These are phyloP conservation scores for Kalanchoe fedtschenkoi DNA, from an alignment of 164 flowering plant genomes.

Conservation along the genomic window DNA sequence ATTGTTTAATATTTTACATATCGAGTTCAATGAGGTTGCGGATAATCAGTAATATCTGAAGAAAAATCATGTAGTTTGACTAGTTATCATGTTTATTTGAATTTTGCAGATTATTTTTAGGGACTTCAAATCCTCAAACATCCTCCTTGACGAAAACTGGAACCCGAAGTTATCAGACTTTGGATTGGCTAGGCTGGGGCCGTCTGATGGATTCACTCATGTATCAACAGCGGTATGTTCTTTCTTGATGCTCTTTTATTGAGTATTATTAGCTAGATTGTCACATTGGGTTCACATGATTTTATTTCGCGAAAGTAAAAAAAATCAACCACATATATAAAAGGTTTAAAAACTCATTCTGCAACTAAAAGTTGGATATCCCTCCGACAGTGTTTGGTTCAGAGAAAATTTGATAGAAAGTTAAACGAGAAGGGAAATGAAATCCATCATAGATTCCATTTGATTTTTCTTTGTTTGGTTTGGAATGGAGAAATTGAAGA, in stretches of 20 bases:
- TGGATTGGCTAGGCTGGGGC: slow-evolving; percentile 91
- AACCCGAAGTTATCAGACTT: slow-evolving; percentile 94
- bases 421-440: too few species aligned
- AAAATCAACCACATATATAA: too few species aligned
- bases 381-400: too few species aligned
- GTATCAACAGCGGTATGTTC: slow-evolving; percentile 86
- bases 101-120: slow-evolving; percentile 75
- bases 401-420: too few species aligned
- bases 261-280: too few species aligned
- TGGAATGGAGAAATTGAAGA: too few species aligned
- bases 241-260: not conserved
- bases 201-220: slow-evolving; percentile 73
- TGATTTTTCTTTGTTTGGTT: too few species aligned
- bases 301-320: too few species aligned
- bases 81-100: not conserved
- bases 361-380: not conserved
- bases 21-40: too few species aligned
- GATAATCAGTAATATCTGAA: not conserved
- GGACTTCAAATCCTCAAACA: slow-evolving; percentile 90
- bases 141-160: slow-evolving; percentile 86
- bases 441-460: too few species aligned
- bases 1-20: too few species aligned
- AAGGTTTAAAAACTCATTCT: too few species aligned
- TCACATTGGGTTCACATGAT: not conserved
- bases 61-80: not conserved